These are phyloP conservation scores for Xylaria polymorpha DNA, from an alignment of 2,329 filamentous ascomycete species.

Conservation along the genomic window DNA sequence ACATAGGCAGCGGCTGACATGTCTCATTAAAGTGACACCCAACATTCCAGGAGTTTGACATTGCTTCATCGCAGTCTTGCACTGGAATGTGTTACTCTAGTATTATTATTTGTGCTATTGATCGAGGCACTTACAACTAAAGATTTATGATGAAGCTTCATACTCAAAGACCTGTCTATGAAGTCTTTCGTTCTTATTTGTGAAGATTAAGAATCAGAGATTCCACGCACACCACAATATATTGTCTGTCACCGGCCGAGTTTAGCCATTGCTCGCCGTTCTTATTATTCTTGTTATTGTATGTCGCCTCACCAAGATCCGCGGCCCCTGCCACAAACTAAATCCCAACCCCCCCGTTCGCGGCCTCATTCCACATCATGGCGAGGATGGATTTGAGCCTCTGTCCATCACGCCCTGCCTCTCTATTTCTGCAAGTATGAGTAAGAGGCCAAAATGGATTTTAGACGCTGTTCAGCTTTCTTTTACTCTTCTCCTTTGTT, in stretches of 20 bases:
- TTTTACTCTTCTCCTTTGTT: constrained; percentile 15
- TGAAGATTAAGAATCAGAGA: background rate
- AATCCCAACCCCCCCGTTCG: constrained; percentile 20
- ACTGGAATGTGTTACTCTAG: constrained; percentile 31
- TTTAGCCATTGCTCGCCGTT: background rate
- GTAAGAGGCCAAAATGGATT: constrained; percentile 28
- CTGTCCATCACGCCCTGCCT: constrained; percentile 42
- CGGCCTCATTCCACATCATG: constrained; percentile 44
- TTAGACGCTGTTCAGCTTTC: constrained; percentile 21
- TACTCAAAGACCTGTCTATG: background rate
- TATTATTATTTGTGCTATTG: background rate
- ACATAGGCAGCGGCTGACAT: background rate
- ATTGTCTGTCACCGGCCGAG: background rate
- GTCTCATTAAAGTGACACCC: background rate
- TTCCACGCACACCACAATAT: background rate
- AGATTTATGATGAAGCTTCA: background rate
- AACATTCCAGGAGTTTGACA: constrained; percentile 37
- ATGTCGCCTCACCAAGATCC: background rate
- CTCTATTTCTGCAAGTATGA: constrained; percentile 38
- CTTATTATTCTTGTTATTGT: background rate
- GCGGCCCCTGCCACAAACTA: background rate
- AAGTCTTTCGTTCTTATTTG: background rate
- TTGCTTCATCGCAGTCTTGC: background rate
- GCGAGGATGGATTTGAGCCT: constrained; percentile 35
- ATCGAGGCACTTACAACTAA: background rate